phyloP scores from a whole-genome alignment of 1,139 yeast genomes.

The Pichia sp. region DNA sequence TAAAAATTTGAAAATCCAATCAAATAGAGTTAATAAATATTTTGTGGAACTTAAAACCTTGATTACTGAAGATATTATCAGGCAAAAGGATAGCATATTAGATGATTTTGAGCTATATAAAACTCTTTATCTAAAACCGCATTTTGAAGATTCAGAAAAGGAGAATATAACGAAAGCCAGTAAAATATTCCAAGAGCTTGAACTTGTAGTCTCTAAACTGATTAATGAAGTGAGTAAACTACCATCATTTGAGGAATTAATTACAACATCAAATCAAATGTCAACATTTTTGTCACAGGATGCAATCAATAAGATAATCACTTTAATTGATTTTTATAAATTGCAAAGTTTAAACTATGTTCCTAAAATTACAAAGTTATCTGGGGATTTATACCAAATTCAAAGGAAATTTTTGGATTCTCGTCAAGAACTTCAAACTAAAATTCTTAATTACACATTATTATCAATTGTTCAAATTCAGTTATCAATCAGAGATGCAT shows the following conservation, averaged over 20 bases:
- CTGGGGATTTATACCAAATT: constrained; percentile 30
- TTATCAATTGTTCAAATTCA: constrained; percentile 26
- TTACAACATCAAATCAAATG: constrained; percentile 24
- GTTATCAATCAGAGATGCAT: constrained; percentile 24
- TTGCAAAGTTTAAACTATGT: constrained; percentile 29
- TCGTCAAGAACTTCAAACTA: constrained; percentile 24
- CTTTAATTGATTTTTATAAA: constrained; percentile 24
- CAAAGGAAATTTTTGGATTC: constrained; percentile 21
- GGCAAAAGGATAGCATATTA: constrained; percentile 18
- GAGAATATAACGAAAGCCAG: constrained; percentile 18
- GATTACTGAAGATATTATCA: constrained; percentile 27
- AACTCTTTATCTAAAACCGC: constrained; percentile 19
- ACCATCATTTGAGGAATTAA: constrained; percentile 29
- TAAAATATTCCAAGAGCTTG: constrained; percentile 18
- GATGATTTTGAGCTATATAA: constrained; percentile 24
- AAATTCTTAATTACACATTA: constrained; percentile 23
- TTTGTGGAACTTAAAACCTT: constrained; percentile 25
- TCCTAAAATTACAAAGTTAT: constrained; percentile 26
- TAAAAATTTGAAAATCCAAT: constrained; percentile 25
- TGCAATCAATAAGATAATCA: constrained; percentile 23
- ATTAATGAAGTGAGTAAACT: constrained; percentile 17
- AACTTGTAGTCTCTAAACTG: constrained; percentile 19
- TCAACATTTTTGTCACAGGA: constrained; percentile 24
- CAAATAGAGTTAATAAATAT: constrained; percentile 23
- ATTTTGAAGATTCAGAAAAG: constrained; percentile 13